phyloP scores from a whole-genome alignment of 805 yeast genomes.

The Candida berthetii region DNA sequence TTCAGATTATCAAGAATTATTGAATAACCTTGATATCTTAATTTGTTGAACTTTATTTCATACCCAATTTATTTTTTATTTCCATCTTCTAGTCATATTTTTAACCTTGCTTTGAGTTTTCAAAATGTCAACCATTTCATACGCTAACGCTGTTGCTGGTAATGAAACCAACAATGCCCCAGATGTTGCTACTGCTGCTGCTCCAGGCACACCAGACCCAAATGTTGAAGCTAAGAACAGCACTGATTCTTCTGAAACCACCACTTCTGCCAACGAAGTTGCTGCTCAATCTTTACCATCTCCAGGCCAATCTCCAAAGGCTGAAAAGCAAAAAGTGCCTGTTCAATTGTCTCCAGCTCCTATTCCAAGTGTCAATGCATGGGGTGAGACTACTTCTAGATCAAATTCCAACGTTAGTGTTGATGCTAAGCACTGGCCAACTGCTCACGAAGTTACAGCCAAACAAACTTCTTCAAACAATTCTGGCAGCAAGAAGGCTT shows the following conservation, averaged over 20 bases:
- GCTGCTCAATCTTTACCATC: constrained; percentile 16
- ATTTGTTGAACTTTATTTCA: no score
- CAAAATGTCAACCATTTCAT: constrained; percentile 13
- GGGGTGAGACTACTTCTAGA: constrained; percentile 36
- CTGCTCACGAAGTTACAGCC: constrained; percentile 24
- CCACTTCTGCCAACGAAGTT: constrained; percentile 1
- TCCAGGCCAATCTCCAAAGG: constrained; percentile 20
- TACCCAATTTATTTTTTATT: no score
- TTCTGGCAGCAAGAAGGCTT: constrained; percentile 8
- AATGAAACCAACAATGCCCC: neutral
- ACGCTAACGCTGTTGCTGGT: constrained; percentile 19
- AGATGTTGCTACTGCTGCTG: neutral
- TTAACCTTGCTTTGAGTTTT: neutral
- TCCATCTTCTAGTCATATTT: neutral
- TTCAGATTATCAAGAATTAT: no score
- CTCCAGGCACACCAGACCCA: constrained; percentile 1
- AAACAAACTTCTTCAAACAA: neutral
- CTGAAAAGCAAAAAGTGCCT: constrained; percentile 20
- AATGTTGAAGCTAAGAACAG: constrained; percentile 2
- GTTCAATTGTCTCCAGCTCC: constrained; percentile 55
- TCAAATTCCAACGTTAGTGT: constrained; percentile 16
- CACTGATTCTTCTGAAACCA: neutral
- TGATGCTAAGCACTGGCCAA: constrained; percentile 26
- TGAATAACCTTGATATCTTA: no score
- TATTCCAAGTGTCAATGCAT: constrained; percentile 54